phyloP scores from a whole-genome alignment of 345 rosid genomes.

The Arabidopsis suecica region DNA sequence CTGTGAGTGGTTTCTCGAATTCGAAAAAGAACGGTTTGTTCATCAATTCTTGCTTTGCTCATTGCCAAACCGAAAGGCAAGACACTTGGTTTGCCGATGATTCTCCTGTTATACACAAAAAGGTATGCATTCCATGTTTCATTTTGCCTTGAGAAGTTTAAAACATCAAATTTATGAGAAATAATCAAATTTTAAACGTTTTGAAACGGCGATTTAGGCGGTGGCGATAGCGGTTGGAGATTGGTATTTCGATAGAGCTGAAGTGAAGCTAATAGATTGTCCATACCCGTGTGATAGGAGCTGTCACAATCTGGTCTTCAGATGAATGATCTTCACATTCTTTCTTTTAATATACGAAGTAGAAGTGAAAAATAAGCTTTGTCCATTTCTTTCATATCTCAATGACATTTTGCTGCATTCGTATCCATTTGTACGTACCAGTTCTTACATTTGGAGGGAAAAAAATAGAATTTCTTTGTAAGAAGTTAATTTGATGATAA shows the following conservation, averaged over 20 bases:
- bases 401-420: no score
- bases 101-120: constrained; percentile 75
- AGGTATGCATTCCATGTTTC: constrained; percentile 51
- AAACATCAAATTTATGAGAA: no score
- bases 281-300: constrained; percentile 90
- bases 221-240: constrained; percentile 91
- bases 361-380: neutral
- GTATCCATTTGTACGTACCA: no score
- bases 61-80: constrained; percentile 94
- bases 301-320: constrained; percentile 92
- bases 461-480: no score
- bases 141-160: no score
- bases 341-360: neutral
- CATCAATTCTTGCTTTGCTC: constrained; percentile 93
- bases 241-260: constrained; percentile 84
- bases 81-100: constrained; percentile 90
- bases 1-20: constrained; percentile 60
- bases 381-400: no score
- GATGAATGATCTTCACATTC: constrained; percentile 43
- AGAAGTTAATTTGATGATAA: no score
- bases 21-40: constrained; percentile 77
- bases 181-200: neutral
- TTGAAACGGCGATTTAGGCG: constrained; percentile 55
- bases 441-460: no score
- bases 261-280: constrained; percentile 73